Evolutionary conservation across 768 basidiomycete species (phyloP), one percentile per base, ranked within the genome.

Genomic region (Tricholoma sp.): DNA sequence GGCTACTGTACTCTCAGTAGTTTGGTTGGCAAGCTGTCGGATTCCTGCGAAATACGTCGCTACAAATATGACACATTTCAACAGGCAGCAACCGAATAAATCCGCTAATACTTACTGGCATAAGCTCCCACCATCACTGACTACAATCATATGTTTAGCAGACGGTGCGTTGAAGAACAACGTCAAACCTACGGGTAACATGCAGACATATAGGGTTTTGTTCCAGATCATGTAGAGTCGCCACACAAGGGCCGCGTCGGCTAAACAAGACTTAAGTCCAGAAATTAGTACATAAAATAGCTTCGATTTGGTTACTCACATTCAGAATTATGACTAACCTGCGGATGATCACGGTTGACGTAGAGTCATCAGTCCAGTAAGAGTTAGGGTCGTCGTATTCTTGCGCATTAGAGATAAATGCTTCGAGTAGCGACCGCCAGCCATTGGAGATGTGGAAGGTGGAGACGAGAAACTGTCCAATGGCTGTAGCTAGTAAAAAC

Each of bases 191-290:
- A 58, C 57, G 4, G 49, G 53, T 28, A 49, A 17, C 7, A 50
- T 13, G 50, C 18, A 59, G 42, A 39, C 42, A 28, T 49, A 56
- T 1, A 50, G 32, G 24, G 59, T 63, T 3, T 57, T 58, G 7
- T 56, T 57, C 62, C 63, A 63, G 3, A 66, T 59, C 17, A 58
- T 51, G 36, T 66, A 63, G 4, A 63, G 41, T 4, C 65, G 42
- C 65, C 65, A 66, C 12, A 66, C 42, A n/a, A 66, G 52, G 20
- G 61, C 52, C 18, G 56, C 37, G 31, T 63, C 65, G 11, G 59
- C 61, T 18, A 65, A 47, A 29, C 60, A 54, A 28, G 57, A 56
- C 63, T 24, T 63, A 32, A 29, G 17, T 52, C 48, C 18, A 9
- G 31, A 18, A 31, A 20, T 54, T 50, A 24, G 36, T 24, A 12